A percentile compares a stretch with the other conserved stretches of the same genome.
Conservation (phyloP, 2,329 filamentous ascomycete species). For the Albifimbria verrucaria region DNA sequence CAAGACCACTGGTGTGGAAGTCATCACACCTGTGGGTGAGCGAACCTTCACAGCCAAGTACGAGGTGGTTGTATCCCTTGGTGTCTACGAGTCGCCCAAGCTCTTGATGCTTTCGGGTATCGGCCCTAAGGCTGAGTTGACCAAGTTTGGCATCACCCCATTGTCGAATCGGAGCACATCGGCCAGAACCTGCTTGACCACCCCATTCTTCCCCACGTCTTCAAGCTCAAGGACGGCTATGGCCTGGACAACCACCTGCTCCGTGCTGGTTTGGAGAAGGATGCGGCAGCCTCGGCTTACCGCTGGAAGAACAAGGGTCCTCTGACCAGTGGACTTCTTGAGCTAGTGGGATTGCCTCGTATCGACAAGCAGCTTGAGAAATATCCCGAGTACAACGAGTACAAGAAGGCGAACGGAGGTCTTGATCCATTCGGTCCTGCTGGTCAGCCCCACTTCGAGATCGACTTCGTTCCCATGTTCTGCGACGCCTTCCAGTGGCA, state of each 20-base stretch:
- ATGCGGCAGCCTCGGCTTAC: constrained; percentile 25
- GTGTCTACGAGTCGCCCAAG: constrained; percentile 62
- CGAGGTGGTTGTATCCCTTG: constrained; percentile 47
- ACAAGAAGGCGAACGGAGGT: constrained; percentile 38
- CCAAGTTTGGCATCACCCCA: constrained; percentile 49
- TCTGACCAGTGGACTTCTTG: constrained; percentile 37
- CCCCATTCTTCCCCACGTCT: constrained; percentile 47
- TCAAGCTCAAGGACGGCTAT: constrained; percentile 19
- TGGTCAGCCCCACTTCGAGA: constrained; percentile 59
- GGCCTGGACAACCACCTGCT: constrained; percentile 34
- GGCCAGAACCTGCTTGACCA: constrained; percentile 64
- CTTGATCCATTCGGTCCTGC: constrained; percentile 52
- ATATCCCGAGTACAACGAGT: constrained; percentile 41
- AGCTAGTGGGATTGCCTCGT: constrained; percentile 54
- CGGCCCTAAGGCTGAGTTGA: constrained; percentile 51
- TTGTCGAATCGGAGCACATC: constrained; percentile 58
- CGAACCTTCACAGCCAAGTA: constrained; percentile 43
- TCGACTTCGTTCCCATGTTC: constrained; percentile 61
- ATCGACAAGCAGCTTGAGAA: constrained; percentile 53
- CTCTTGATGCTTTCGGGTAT: constrained; percentile 64
- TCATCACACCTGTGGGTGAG: constrained; percentile 34
- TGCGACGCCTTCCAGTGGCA: constrained; percentile 46
- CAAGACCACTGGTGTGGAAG: constrained; percentile 42
- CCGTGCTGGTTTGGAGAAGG: constrained; percentile 15
- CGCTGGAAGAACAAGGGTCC: constrained; percentile 34